phyloP scores from a whole-genome alignment of 345 rosid species.

The Brassica juncea region DNA sequence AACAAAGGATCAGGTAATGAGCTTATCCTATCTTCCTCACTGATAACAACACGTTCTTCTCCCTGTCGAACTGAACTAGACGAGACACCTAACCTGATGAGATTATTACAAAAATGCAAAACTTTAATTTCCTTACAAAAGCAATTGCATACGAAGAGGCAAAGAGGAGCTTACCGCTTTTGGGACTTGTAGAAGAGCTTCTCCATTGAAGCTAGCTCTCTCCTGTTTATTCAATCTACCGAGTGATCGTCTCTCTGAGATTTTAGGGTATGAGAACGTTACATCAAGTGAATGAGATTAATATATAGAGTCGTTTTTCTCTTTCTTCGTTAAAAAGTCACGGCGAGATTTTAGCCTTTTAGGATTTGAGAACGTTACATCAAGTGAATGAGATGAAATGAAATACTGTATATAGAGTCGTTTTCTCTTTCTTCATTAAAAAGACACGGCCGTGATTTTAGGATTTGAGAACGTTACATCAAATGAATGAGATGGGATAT shows the following conservation, averaged over 20 bases:
- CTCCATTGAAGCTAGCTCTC: background rate
- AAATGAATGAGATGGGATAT: no score
- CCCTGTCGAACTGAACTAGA: background rate
- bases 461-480: no score
- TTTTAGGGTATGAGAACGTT: background rate
- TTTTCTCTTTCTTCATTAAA: no score
- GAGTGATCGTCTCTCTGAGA: background rate
- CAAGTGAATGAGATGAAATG: no score
- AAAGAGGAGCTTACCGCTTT: background rate
- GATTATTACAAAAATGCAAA: background rate
- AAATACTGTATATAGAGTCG: no score
- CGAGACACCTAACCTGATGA: background rate
- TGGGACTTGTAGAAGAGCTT: background rate
- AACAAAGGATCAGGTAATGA: background rate
- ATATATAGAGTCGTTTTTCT: no score
- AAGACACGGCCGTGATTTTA: no score
- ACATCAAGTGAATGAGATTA: no score
- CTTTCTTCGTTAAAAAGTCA: no score
- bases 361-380: no score
- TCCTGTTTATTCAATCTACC: background rate
- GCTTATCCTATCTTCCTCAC: constrained; percentile 2
- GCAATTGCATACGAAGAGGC: background rate
- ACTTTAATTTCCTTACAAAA: background rate
- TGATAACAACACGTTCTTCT: background rate
- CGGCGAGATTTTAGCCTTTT: no score